These are phyloP conservation scores for Fusarium aywerte DNA, from an alignment of 2,329 filamentous ascomycete genomes.

Conservation along the genomic window DNA sequence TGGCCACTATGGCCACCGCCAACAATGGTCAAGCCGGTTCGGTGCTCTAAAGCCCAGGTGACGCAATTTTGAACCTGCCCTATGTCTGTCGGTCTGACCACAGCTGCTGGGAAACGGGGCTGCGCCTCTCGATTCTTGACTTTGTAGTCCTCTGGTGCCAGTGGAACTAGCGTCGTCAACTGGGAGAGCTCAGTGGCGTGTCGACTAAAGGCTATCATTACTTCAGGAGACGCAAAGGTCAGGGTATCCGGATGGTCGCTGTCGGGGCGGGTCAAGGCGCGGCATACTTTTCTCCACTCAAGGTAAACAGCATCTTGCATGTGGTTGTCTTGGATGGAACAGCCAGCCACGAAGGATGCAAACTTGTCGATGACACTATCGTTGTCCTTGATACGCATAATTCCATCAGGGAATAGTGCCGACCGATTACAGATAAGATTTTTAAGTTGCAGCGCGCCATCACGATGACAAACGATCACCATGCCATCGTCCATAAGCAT, in stretches of 20 bases:
- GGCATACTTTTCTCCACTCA: conserved; percentile 65
- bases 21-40: conserved; percentile 59
- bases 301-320: conserved; percentile 47
- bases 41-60: conserved; percentile 63
- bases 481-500: conserved; percentile 60
- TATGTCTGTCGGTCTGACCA: conserved; percentile 59
- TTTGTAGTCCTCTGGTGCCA: conserved; percentile 37
- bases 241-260: conserved; percentile 53
- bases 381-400: conserved; percentile 56
- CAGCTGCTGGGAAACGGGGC: conserved; percentile 54
- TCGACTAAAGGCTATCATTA: conserved; percentile 63
- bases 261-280: conserved; percentile 55
- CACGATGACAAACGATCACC: conserved; percentile 67
- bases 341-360: conserved; percentile 63
- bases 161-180: conserved; percentile 56
- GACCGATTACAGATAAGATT: conserved; percentile 61
- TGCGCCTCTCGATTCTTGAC: conserved; percentile 66
- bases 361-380: conserved; percentile 62
- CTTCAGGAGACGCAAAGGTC: conserved; percentile 59
- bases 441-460: conserved; percentile 55
- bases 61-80: conserved; percentile 65
- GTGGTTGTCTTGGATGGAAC: conserved; percentile 48
- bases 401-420: conserved; percentile 59
- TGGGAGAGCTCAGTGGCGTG: conserved; percentile 57
- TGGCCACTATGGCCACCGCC: conserved; percentile 70